phyloP scores from a whole-genome alignment of 2,329 filamentous ascomycete species.

The Trichothecium sympodiale region DNA sequence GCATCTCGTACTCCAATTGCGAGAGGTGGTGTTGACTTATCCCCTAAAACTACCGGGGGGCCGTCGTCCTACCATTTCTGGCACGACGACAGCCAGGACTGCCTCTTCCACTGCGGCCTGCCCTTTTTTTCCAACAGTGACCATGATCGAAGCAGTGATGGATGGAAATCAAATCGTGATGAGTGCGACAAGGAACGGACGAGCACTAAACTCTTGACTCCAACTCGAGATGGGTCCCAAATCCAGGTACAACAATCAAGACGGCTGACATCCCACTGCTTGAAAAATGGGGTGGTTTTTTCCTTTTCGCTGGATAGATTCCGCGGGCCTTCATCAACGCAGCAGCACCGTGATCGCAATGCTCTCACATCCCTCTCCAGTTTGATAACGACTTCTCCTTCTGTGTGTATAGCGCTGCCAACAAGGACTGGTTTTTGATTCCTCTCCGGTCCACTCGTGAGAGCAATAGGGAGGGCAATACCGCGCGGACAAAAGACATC shows the following conservation, averaged over 20 bases:
- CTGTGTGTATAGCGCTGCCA: constrained; percentile 74
- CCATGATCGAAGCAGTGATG: constrained; percentile 6
- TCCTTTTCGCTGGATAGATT: too few species aligned
- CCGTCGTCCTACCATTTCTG: constrained; percentile 39
- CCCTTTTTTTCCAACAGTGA: constrained; percentile 17
- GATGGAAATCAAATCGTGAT: constrained; percentile 4
- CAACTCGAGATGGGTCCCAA: constrained; percentile 84
- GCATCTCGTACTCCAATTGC: too few species aligned
- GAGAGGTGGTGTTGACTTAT: constrained; percentile 38
- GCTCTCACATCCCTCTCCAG: neutral
- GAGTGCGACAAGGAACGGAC: constrained; percentile 39
- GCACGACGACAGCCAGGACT: constrained; percentile 38
- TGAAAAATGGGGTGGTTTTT: too few species aligned
- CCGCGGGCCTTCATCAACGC: too few species aligned
- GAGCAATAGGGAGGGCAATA: constrained; percentile 49
- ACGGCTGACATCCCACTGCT: too few species aligned
- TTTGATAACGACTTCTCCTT: too few species aligned
- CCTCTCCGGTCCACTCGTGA: constrained; percentile 45
- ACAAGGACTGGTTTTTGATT: constrained; percentile 93
- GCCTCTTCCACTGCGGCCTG: constrained; percentile 16
- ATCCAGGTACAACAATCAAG: constrained; percentile 15
- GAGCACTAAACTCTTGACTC: constrained; percentile 91
- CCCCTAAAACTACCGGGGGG: constrained; percentile 31
- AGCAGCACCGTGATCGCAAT: too few species aligned
- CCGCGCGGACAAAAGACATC: constrained; percentile 88